These are phyloP conservation scores for Botrytis hyacinthi DNA, from an alignment of 2,329 filamentous ascomycete species.

Conservation along the genomic window DNA sequence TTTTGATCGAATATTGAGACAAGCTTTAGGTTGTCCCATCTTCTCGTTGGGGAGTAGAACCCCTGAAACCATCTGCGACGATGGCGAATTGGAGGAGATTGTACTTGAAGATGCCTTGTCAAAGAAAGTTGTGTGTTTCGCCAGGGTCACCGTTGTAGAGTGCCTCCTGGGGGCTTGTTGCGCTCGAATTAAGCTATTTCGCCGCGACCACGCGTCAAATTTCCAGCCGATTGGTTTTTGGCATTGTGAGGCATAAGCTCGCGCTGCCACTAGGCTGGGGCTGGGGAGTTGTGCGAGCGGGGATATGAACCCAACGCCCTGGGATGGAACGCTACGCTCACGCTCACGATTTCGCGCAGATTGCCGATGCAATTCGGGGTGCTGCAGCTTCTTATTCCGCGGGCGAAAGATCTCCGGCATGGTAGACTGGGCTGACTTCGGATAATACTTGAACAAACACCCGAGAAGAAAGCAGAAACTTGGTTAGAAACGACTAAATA, in stretches of 20 bases:
- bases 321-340: neutral
- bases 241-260: constrained; percentile 30
- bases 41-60: neutral
- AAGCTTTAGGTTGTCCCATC: neutral
- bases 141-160: constrained; percentile 16
- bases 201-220: constrained; percentile 22
- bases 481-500: neutral
- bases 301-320: neutral
- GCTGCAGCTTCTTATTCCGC: neutral
- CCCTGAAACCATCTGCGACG: neutral
- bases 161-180: constrained; percentile 28
- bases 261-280: constrained; percentile 33
- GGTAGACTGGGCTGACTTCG: neutral
- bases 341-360: neutral
- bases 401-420: neutral
- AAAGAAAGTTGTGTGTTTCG: neutral
- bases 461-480: neutral
- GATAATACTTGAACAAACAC: neutral
- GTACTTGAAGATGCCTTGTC: neutral
- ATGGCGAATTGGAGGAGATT: neutral
- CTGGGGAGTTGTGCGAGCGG: constrained; percentile 26
- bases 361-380: neutral
- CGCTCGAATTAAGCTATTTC: constrained; percentile 26
- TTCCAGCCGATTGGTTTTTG: constrained; percentile 23
- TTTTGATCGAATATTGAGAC: neutral